Base-by-base conservation (phyloP, 768 basidiomycete species). In the Russula dissimulans region DNA sequence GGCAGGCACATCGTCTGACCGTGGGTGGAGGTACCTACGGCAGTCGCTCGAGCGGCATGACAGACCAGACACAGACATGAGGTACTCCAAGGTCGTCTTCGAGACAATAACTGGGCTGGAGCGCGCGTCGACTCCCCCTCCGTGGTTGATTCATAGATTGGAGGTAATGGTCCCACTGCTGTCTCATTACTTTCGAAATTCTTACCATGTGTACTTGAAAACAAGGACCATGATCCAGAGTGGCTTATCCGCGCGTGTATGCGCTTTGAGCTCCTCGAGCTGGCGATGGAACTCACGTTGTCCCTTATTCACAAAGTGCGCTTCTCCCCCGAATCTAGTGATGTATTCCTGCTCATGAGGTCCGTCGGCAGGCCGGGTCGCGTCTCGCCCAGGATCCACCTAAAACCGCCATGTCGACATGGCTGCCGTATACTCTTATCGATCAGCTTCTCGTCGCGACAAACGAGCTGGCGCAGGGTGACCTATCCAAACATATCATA, bases 21-120 rank as follows among this genome's bases (percentile, higher is more conserved):
- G 89, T 62, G 92, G 86, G 5, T 94, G 94, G 90, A 81, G 88
- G 68, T 93, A 93, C 71, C 79, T 99, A 47, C 87, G 91, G 64
- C 79, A 84, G 65, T 81, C 86, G 18, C 76, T 97, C 62, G 82
- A 86, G 58, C 82, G 86, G 50, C 82, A 97, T 66, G 95, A 99
- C 69, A 77, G 76, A 11, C 67, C 75, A 18, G 80, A 83, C 54
- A 89, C 83, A 14, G 85, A 91, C 69, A 85, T 80, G 73, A 79
- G 78, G 59, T 95, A 97, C 70, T 80, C 81, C 50, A 89, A 91
- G 67, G 80, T 83, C 26, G 81, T 83, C 14, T 75, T 94, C 50
- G 89, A 95, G 70, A 86, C 84, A 8, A 81, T 95, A 18, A 72
- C 95, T 63, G 81, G 81, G 38, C 72, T 81, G 57, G 87, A 91